phyloP scores from a whole-genome alignment of 805 yeast genomes.

The Saccharomycopsis fodiens region DNA sequence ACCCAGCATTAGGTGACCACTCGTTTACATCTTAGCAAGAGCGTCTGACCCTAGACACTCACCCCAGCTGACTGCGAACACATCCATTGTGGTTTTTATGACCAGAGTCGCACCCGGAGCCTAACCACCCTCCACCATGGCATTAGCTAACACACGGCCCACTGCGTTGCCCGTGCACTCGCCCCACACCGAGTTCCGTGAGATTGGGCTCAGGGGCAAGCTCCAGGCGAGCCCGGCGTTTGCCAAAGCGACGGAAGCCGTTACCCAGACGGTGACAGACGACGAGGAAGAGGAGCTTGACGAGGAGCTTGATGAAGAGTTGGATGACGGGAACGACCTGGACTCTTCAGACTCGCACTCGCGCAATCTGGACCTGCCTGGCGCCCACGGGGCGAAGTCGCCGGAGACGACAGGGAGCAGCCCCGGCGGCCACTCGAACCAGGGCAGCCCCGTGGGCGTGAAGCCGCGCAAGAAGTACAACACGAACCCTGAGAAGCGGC shows the following conservation, averaged over 20 bases:
- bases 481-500: constrained; percentile 23
- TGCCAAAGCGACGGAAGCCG: not conserved
- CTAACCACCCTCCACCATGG: constrained; percentile 7
- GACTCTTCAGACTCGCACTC: not conserved
- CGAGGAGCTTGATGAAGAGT: not conserved
- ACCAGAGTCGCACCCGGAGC: too few relatives aligned
- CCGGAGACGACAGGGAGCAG: not conserved
- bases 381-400: not conserved
- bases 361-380: not conserved
- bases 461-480: constrained; percentile 19
- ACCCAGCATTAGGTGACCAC: too few relatives aligned
- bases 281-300: constrained; percentile 1
- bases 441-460: not conserved
- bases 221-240: not conserved
- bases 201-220: constrained; percentile 10
- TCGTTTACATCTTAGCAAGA: too few relatives aligned
- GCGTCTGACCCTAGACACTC: too few relatives aligned
- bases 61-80: too few relatives aligned
- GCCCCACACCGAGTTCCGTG: constrained; percentile 16
- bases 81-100: too few relatives aligned
- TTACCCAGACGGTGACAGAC: not conserved
- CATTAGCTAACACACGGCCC: constrained; percentile 12
- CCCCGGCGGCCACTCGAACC: not conserved
- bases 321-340: not conserved
- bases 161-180: constrained; percentile 16